A percentile compares a stretch with the other conserved stretches of the same genome.
These are phyloP conservation scores for Trichomonas tenax DNA, from an alignment of 208 protist species.

Conservation along the genomic window DNA sequence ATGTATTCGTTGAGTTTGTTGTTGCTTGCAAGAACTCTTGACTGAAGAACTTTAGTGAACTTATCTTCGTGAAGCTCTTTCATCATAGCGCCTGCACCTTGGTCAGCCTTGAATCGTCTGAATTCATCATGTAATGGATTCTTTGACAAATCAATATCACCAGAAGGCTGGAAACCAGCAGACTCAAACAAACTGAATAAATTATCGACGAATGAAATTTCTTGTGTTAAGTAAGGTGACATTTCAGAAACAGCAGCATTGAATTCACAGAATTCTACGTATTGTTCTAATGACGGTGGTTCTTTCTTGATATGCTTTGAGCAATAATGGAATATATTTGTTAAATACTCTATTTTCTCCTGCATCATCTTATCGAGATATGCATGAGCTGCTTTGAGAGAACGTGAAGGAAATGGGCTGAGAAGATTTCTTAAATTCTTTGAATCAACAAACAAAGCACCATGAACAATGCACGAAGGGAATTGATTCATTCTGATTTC, in stretches of 20 bases:
- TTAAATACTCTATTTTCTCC: neutral
- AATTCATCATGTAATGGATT: neutral
- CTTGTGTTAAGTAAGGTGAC: neutral
- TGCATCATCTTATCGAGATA: neutral
- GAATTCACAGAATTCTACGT: neutral
- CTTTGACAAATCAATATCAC: neutral
- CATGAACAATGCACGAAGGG: neutral
- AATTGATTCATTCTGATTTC: neutral
- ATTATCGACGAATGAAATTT: neutral
- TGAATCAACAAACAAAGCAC: neutral
- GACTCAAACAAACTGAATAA: neutral
- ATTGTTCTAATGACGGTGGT: neutral
- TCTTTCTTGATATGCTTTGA: neutral
- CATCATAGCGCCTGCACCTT: neutral
- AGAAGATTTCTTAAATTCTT: neutral
- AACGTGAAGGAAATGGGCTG: neutral
- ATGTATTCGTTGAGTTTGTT: neutral
- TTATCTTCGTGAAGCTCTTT: neutral
- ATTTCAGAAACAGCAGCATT: neutral
- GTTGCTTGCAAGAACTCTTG: neutral
- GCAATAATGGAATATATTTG: neutral
- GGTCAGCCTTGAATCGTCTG: neutral
- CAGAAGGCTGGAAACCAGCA: neutral
- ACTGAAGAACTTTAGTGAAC: neutral
- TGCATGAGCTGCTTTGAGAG: neutral